A percentile compares a stretch with the other conserved stretches of the same genome.
Evolutionary conservation across 805 yeast genomes (phyloP).

Genomic region (Kregervanrija delftensis): DNA sequence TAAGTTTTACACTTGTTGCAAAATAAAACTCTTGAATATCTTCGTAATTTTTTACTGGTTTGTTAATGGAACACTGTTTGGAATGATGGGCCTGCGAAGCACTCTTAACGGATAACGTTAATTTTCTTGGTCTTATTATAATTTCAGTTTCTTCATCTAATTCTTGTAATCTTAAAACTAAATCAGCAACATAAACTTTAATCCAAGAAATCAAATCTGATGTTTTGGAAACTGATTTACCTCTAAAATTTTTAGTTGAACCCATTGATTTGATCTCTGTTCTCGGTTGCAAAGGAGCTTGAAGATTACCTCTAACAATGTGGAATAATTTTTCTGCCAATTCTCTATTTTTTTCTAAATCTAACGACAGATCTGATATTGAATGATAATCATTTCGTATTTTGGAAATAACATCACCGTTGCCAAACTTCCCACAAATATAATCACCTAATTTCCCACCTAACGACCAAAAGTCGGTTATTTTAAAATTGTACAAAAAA

Average conservation of each 20-base stretch:
- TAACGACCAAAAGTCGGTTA: constrained; percentile 79
- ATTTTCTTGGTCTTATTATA: constrained; percentile 47
- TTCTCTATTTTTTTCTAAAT: constrained; percentile 34
- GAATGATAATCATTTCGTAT: constrained; percentile 43
- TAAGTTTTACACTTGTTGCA: constrained; percentile 14
- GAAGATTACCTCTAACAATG: constrained; percentile 57
- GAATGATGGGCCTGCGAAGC: constrained; percentile 23
- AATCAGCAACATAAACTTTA: constrained; percentile 74
- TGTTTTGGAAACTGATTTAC: constrained; percentile 41
- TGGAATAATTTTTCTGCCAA: constrained; percentile 51
- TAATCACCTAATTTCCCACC: constrained; percentile 84
- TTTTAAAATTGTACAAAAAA: constrained; percentile 55
- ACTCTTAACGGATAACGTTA: constrained; percentile 34
- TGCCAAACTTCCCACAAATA: constrained; percentile 40
- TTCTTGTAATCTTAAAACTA: constrained; percentile 64
- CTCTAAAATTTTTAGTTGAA: constrained; percentile 74
- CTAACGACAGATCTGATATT: constrained; percentile 27
- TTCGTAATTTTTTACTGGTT: constrained; percentile 30
- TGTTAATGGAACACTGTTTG: constrained; percentile 33
- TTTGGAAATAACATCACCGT: constrained; percentile 31
- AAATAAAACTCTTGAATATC: constrained; percentile 27
- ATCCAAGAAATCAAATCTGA: constrained; percentile 73
- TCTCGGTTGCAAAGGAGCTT: constrained; percentile 48
- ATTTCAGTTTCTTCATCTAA: constrained; percentile 54
- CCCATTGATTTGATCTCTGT: constrained; percentile 79